phyloP scores from a whole-genome alignment of 2,329 filamentous ascomycete genomes.

The Fusarium globosum region DNA sequence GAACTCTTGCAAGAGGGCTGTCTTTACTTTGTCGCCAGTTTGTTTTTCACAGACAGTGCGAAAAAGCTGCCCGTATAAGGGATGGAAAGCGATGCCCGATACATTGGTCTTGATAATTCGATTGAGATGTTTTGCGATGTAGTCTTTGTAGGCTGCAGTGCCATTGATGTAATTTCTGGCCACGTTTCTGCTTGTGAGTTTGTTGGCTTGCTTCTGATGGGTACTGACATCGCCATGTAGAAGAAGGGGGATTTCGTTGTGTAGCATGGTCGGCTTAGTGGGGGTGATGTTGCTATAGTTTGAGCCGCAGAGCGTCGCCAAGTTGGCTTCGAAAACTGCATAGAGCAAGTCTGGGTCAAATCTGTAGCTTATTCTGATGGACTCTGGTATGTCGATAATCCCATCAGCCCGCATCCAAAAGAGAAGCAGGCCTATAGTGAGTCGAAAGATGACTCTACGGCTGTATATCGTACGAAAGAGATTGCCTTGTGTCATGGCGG shows the following conservation, averaged over 20 bases:
- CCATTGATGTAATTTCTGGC: background rate
- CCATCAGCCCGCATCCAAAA: background rate
- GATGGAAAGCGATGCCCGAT: background rate
- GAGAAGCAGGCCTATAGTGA: background rate
- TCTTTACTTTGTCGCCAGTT: background rate
- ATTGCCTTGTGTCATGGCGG: background rate
- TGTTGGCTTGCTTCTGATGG: background rate
- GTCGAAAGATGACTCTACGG: background rate
- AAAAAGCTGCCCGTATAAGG: background rate
- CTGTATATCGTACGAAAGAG: background rate
- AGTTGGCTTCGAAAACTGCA: background rate
- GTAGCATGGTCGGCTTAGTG: too few species aligned
- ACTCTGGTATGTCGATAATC: background rate
- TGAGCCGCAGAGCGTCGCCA: background rate
- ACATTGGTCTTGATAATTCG: background rate
- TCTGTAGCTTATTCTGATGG: background rate
- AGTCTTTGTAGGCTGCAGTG: background rate
- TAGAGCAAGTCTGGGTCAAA: rapidly evolving
- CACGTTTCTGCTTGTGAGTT: background rate
- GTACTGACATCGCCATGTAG: background rate
- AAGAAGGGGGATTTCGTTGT: too few species aligned
- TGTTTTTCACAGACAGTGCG: background rate
- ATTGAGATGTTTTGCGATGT: background rate
- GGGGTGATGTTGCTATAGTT: too few species aligned
- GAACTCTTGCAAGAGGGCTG: background rate